These are phyloP conservation scores for Fusarium nygamai DNA, from an alignment of 2,329 filamentous ascomycete species.

Conservation along the genomic window DNA sequence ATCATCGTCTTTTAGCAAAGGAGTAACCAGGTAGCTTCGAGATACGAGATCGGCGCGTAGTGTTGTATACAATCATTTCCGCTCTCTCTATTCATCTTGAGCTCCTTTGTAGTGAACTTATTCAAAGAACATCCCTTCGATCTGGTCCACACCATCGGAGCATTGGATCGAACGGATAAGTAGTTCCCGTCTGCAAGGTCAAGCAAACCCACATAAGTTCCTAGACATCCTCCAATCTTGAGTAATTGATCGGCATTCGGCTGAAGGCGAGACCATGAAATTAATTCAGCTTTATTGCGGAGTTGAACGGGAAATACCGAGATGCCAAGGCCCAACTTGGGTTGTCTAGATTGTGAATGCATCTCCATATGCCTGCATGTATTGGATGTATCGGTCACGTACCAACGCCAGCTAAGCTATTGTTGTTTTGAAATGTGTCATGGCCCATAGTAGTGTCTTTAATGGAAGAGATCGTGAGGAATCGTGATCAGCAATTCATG, in stretches of 20 bases:
- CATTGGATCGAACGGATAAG: background rate
- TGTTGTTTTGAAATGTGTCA: background rate
- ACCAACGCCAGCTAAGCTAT: background rate
- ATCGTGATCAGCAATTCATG: conserved; percentile 9
- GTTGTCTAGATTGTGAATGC: background rate
- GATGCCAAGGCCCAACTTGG: background rate
- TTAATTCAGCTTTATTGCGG: background rate
- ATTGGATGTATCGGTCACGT: conserved; percentile 9
- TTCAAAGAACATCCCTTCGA: background rate
- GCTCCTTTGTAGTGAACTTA: background rate
- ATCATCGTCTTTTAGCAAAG: background rate
- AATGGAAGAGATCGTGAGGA: background rate
- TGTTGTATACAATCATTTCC: background rate
- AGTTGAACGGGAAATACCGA: background rate
- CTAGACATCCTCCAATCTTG: background rate
- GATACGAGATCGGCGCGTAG: background rate
- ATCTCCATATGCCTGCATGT: background rate
- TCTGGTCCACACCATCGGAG: background rate
- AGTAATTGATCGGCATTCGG: background rate
- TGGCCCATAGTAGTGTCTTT: background rate
- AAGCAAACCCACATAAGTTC: background rate
- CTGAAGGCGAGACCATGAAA: background rate
- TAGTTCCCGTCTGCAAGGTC: background rate
- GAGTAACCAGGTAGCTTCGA: background rate
- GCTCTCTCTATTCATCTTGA: background rate